A percentile compares a stretch with the other conserved stretches of the same genome.
Conservation (phyloP, 257 asterid species). For the Echium plantagineum region DNA sequence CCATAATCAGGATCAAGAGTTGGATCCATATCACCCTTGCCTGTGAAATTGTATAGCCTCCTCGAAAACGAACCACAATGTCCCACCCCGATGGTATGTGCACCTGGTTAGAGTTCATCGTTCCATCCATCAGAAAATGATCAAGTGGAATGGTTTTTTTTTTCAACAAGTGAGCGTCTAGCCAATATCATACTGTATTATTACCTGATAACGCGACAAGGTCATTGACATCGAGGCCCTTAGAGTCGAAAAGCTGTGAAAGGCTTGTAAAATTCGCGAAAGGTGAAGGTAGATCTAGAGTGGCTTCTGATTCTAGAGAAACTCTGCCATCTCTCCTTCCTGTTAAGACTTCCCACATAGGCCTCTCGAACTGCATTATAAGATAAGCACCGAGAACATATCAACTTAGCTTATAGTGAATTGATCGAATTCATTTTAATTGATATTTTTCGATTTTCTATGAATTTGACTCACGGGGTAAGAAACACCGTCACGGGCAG, state of each 20-base stretch:
- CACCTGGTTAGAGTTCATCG: conserved; percentile 21
- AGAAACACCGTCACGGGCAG: conserved; percentile 35
- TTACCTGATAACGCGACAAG: conserved; percentile 53
- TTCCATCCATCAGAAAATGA: too few relatives aligned
- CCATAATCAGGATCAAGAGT: conserved; percentile 32
- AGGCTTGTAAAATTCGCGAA: conserved; percentile 33
- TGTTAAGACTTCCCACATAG: conserved; percentile 34
- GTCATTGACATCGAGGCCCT: conserved; percentile 23
- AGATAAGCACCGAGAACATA: background rate
- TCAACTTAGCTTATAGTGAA: too few relatives aligned
- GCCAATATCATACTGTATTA: background rate
- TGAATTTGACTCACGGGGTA: conserved; percentile 15
- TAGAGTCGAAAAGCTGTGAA: conserved; percentile 15
- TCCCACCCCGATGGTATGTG: conserved; percentile 48
- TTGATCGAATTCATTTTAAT: too few relatives aligned
- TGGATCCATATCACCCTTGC: conserved; percentile 36
- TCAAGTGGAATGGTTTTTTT: too few relatives aligned
- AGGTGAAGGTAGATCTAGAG: conserved; percentile 34
- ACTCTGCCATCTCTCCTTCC: conserved; percentile 45
- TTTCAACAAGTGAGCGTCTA: too few relatives aligned
- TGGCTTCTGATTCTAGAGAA: conserved; percentile 24
- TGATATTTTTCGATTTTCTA: too few relatives aligned
- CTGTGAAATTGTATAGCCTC: conserved; percentile 48
- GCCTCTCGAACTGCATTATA: conserved; percentile 7
- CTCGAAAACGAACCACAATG: conserved; percentile 43